Conservation (phyloP, 257 asterid genomes). For the Solanum okadae region DNA sequence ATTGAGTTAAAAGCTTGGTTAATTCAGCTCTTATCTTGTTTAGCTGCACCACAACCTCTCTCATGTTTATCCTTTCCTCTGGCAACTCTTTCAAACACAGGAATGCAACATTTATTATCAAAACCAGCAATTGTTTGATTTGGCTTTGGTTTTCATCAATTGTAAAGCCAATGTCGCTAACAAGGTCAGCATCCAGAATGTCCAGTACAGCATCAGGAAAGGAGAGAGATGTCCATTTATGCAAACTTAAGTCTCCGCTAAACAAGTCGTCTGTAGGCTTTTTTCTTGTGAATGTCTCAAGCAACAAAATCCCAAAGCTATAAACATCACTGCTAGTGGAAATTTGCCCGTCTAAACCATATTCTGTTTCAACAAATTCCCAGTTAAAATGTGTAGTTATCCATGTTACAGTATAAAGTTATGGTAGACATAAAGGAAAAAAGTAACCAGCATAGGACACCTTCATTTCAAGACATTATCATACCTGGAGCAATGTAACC, state of each 20-base stretch:
- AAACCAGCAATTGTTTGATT: not conserved
- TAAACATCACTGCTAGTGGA: conserved; percentile 30
- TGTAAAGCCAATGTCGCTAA: not conserved
- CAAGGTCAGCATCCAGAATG: conserved; percentile 18
- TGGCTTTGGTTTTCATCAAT: not conserved
- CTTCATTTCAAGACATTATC: not conserved
- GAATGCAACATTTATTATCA: conserved; percentile 14
- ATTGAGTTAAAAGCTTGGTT: not conserved
- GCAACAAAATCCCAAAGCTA: conserved; percentile 37
- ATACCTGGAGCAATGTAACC: conserved; percentile 50
- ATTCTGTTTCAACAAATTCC: conserved; percentile 19
- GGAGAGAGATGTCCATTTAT: conserved; percentile 21
- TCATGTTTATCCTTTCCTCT: conserved; percentile 21
- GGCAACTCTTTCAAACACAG: conserved; percentile 23
- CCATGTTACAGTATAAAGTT: not conserved
- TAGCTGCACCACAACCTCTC: conserved; percentile 4
- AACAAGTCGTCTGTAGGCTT: conserved; percentile 31
- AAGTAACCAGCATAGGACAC: not conserved
- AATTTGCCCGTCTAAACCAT: conserved; percentile 27
- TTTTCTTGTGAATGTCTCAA: conserved; percentile 32
- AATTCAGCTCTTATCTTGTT: conserved; percentile 20
- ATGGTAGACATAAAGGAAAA: not conserved
- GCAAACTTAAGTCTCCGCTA: conserved; percentile 20
- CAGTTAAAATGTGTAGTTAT: not conserved
- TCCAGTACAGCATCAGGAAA: conserved; percentile 19